These are phyloP conservation scores for Arthonia radiata DNA, from an alignment of 495 filamentous ascomycete species.

Conservation along the genomic window DNA sequence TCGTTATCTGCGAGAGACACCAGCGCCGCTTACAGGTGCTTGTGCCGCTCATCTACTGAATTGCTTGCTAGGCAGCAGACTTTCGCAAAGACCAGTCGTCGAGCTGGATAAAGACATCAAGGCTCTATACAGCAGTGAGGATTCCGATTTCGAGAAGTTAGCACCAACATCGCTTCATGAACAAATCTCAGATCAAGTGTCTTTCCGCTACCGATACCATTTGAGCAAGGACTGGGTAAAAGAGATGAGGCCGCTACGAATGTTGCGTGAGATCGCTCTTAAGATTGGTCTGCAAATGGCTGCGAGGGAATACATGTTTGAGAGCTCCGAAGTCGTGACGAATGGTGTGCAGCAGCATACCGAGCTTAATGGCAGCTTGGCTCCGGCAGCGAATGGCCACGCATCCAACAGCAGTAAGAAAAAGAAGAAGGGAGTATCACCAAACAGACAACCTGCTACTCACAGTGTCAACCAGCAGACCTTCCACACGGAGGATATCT, in stretches of 20 bases:
- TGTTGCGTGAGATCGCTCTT: conserved; percentile 69
- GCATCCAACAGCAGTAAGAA: not conserved
- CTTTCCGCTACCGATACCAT: conserved; percentile 48
- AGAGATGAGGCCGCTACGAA: conserved; percentile 46
- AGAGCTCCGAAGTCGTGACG: conserved; percentile 11
- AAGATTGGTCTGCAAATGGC: conserved; percentile 81
- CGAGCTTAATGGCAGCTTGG: too few relatives aligned
- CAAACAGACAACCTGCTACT: conserved; percentile 20
- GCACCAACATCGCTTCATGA: conserved; percentile 43
- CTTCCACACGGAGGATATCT: conserved; percentile 62
- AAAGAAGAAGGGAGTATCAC: conserved; percentile 22
- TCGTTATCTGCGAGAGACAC: conserved; percentile 55
- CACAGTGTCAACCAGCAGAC: conserved; percentile 21
- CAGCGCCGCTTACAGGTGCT: conserved; percentile 44
- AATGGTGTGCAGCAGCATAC: conserved; percentile 11
- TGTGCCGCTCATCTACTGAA: conserved; percentile 80
- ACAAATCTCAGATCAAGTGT: conserved; percentile 48
- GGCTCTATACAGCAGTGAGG: conserved; percentile 54
- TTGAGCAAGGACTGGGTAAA: conserved; percentile 40
- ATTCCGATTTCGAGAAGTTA: conserved; percentile 54
- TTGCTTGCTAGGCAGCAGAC: conserved; percentile 57
- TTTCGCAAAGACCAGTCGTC: conserved; percentile 52
- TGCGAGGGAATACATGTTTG: conserved; percentile 58
- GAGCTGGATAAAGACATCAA: conserved; percentile 52
- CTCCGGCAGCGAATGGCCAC: conserved; percentile 21